Base-by-base conservation (phyloP, 345 rosid genomes). In the Clarkia xantiana region DNA sequence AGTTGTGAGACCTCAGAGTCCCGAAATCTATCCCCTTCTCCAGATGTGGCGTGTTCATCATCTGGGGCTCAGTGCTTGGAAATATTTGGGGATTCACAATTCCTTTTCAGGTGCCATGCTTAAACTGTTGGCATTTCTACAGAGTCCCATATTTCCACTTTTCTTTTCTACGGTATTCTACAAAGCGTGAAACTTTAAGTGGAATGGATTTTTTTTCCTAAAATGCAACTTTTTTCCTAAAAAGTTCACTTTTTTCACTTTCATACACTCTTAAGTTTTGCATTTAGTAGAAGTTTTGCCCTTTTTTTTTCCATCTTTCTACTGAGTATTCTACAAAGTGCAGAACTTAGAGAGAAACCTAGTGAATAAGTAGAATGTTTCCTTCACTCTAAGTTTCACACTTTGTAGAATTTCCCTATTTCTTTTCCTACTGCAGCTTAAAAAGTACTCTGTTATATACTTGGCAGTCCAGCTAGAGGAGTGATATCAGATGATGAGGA, bases 401-500 rank as follows among this genome's bases (percentile, higher is more conserved):
- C 49, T 10, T 38, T 10, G 9, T 9, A n/a, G 11, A 12, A 34
- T 49, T 17, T 23, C 14, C 10, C 18, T 16, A 3, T 18, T 39
- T 42, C 29, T 36, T 38, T 59, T 18, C 18, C 41, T 38, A 55
- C 36, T 5, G 49, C 36, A 66, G 51, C 59, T 63, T 70, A 63
- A 66, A 58, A 66, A 49, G 70, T 71, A 54, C 61, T 51, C 59
- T 68, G 36, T 68, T 39, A 18, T 77, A 58, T 73, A 62, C 68
- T 80, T 79, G 91, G 83, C 98, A 91, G 98, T 75, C 78, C 96
- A 81, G 86, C 71, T 69, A 81, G 73, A 81, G 84, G 85, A 66
- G 60, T 69, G 56, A 61, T 56, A 53, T 81, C 81, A 16, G 93
- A 83, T 50, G 98, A 86, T 44, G 82, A 74, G 45, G 86, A 77